These are phyloP conservation scores for Entomortierella chlamydospora DNA, from an alignment of 192 early-diverging fungal species.

Conservation along the genomic window DNA sequence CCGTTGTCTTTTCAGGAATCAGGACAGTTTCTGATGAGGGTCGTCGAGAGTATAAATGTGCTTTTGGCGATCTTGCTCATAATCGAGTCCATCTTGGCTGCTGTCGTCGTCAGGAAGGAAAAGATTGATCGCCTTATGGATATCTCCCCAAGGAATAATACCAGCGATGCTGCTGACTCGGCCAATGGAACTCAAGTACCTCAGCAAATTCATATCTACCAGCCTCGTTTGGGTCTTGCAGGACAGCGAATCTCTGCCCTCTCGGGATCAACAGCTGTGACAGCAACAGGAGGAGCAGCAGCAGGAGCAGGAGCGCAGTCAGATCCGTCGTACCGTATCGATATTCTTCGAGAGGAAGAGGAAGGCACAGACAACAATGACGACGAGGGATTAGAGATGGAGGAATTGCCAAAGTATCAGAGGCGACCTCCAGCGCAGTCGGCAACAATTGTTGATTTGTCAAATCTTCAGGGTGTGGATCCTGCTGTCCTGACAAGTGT, in stretches of 20 bases:
- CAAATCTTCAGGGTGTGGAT: slow-evolving; percentile 21
- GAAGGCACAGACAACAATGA: background rate
- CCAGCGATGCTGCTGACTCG: background rate
- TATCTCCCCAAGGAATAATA: background rate
- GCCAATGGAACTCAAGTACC: background rate
- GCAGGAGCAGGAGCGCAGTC: background rate
- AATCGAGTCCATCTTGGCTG: background rate
- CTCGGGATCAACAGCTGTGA: background rate
- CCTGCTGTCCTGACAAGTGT: slow-evolving; percentile 23
- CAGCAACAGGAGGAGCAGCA: background rate
- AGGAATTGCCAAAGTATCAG: slow-evolving; percentile 29
- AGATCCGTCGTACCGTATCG: background rate
- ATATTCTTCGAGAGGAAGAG: background rate
- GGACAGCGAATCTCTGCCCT: slow-evolving; percentile 2
- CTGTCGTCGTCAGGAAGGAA: background rate
- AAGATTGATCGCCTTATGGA: background rate
- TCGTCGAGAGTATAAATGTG: slow-evolving; percentile 9
- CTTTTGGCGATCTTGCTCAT: background rate
- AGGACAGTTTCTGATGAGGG: background rate
- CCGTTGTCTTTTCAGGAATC: background rate
- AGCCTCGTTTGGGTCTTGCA: slow-evolving; percentile 7
- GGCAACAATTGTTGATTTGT: slow-evolving; percentile 25
- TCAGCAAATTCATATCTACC: slow-evolving; percentile 21
- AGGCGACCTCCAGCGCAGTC: slow-evolving; percentile 15
- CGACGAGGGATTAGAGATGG: slow-evolving; percentile 12